Base-by-base conservation (phyloP, 352 stramenopile genomes). In the Globisporangium megalacanthum region DNA sequence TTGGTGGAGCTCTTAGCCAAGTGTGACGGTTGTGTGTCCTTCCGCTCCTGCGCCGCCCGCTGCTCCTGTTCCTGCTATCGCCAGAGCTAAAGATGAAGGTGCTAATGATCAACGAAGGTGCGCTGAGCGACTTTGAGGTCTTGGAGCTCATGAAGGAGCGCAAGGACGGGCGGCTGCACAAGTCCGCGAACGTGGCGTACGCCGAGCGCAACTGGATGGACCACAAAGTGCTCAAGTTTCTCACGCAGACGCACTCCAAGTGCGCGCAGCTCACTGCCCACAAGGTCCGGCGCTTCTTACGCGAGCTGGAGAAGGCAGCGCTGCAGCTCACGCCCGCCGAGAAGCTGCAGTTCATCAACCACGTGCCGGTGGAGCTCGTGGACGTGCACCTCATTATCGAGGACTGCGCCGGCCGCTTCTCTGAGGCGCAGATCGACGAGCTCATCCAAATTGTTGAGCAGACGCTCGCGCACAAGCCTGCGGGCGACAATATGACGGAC, bases 171-270 rank as follows among this genome's bases (percentile, higher is more conserved):
- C 78, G 84, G 3, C 65, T 92, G 55, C 81, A 92, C 71, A 91
- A 88, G 66, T 80, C 79, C 7, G 80, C 78, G 20, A 86, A 73
- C 54, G 75, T 82, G 45, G 77, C 79, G 55, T 92, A 94, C 60
- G 82, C 84, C 8, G 84, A 94, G 67, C 78, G 84, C 70, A 92
- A 92, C 70, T 94, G 84, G 84, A 90, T 94, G 77, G 82, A 94
- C 76, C 83, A 91, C 72, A 94, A 94, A 65, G 78, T 94, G 66
- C 76, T 92, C 73, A 94, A 92, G 68, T 92, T 89, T 68, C 71
- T 94, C 25, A 80, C 75, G 36, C 79, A 92, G 63, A 73, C 62
- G 61, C 72, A 88, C 61, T 86, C 79, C 51, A 65, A 75, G 58
- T 77, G 77, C 68, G 75, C 77, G 31, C 66, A 63, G 25, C 62